Evolutionary conservation across 192 early-diverging fungal species (phyloP), one percentile per base, ranked within the genome.

Genomic region (Linnemannia hyalina): DNA sequence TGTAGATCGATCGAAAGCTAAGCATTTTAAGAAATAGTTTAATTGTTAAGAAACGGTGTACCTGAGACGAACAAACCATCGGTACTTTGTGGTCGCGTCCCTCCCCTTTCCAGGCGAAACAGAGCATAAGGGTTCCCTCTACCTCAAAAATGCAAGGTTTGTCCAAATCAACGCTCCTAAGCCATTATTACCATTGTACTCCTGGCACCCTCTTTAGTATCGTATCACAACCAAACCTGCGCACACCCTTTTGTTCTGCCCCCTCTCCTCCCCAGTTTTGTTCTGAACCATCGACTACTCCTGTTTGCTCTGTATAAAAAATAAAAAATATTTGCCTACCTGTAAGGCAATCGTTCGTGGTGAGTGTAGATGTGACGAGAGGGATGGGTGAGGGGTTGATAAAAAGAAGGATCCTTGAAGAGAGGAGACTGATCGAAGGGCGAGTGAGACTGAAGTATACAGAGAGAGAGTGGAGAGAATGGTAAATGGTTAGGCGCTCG

Each of bases 281-380:
- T 65, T 65, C 29, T 65, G n/a, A 35, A 35, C 60, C 60, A 65
- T 35, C 29, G 11, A 65, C 29, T 26, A 65, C 60, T 57, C 32
- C 29, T 32, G 60, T 65, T 65, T 26, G 60, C 26, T 65, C 29
- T 26, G 60, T 10, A 65, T 29, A 65, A 11, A 63, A 26, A 35
- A 23, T 4, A 44, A 49, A 47, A 29, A n/a, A 73, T 44, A n/a
- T 16, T 29, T 29, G 42, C 54, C 11, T 74, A 74, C 73, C 73
- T 74, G 40, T 23, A 57, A 52, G 46, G 73, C 32, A 74, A 74
- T 52, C 18, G 73, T n/a, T 57, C 29, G n/a, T 65, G 60, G 10
- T 65, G 60, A 65, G 11, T 32, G n/a, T 32, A 65, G 60, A 26
- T 65, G 60, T 32, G 60, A 32, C 60, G 29, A 65, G 60, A 29